Evolutionary conservation across 352 stramenopile species (phyloP).

Genomic region (Blastocystis sp.): DNA sequence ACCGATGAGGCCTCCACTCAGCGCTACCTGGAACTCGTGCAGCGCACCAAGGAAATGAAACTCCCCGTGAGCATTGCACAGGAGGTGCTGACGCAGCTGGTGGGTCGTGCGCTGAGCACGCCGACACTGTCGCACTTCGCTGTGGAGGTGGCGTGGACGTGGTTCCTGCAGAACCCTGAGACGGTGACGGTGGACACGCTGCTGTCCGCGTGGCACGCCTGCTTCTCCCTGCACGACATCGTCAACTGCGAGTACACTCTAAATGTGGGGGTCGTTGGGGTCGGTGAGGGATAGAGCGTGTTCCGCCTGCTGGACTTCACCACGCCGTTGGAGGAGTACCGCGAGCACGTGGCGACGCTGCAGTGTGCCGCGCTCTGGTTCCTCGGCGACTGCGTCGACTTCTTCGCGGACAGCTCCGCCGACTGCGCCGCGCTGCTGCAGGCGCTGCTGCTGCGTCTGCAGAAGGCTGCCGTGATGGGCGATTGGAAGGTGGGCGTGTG

Average conservation of each 20-base stretch:
- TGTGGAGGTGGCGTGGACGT: slow-evolving; percentile 46
- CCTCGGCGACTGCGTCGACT: slow-evolving; percentile 53
- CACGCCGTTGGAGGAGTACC: background rate
- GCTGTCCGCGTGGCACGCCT: slow-evolving; percentile 25
- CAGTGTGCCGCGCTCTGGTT: slow-evolving; percentile 52
- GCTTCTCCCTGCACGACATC: slow-evolving; percentile 41
- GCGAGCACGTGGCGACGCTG: slow-evolving; percentile 31
- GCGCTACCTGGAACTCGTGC: slow-evolving; percentile 1
- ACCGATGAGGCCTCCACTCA: background rate
- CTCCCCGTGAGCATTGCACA: background rate
- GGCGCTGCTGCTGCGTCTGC: slow-evolving; percentile 35
- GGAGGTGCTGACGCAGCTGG: slow-evolving; percentile 34
- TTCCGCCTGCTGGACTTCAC: slow-evolving; percentile 50
- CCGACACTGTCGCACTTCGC: slow-evolving; percentile 48
- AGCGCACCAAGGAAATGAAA: background rate
- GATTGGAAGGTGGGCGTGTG: slow-evolving; percentile 47
- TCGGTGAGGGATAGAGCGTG: slow-evolving; percentile 9
- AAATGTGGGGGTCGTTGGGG: background rate
- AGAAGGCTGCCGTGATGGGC: slow-evolving; percentile 62
- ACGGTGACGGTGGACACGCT: slow-evolving; percentile 27
- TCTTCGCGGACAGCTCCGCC: background rate
- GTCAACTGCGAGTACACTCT: slow-evolving; percentile 14
- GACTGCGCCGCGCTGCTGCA: slow-evolving; percentile 6
- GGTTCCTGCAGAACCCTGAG: slow-evolving; percentile 26
- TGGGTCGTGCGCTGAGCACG: background rate